Evolutionary conservation across 179 eudicot genomes (phyloP).

Genomic region (Beta macrorhiza): DNA sequence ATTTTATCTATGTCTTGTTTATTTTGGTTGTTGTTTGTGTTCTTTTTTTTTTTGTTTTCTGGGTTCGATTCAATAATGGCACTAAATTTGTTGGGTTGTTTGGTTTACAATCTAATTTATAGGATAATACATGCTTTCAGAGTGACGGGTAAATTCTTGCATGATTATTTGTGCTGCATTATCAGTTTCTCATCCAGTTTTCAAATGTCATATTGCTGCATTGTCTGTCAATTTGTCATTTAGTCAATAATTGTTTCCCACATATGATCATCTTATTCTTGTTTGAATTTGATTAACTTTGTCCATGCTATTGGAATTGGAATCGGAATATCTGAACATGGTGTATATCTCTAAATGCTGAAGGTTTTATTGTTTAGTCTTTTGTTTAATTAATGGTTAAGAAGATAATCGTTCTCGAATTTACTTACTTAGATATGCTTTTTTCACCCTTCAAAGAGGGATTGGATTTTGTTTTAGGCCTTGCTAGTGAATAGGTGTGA

Average conservation of each 20-base stretch:
- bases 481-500: not conserved
- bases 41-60: not conserved
- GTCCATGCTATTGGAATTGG: not conserved
- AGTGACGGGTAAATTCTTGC: not conserved
- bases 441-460: not conserved
- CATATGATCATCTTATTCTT: not conserved
- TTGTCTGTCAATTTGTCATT: no score
- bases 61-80: conserved; percentile 19
- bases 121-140: not conserved
- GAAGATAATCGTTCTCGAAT: not conserved
- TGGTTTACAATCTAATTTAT: not conserved
- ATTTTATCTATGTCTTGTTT: not conserved
- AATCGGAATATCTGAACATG: not conserved
- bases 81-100: conserved; percentile 5
- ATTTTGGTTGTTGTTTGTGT: not conserved
- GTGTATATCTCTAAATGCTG: not conserved
- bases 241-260: no score
- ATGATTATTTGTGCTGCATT: not conserved
- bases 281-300: not conserved
- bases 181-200: no score
- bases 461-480: not conserved
- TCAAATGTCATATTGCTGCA: no score
- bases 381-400: not conserved
- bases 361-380: not conserved
- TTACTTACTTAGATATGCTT: not conserved